Evolutionary conservation across 495 filamentous ascomycete genomes (phyloP).

Genomic region (Thozetella sp.): DNA sequence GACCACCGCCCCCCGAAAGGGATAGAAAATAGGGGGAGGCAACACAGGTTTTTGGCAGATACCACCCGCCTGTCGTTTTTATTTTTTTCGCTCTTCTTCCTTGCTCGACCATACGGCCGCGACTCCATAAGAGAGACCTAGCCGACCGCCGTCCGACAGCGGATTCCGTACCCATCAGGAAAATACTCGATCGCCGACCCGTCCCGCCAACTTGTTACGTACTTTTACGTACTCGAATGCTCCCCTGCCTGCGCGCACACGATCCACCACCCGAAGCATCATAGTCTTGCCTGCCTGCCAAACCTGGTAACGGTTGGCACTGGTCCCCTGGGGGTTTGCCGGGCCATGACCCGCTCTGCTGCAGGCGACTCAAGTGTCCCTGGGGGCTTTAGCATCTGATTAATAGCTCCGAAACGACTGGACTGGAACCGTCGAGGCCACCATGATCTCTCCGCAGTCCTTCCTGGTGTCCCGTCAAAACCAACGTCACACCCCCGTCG

Average conservation of each 20-base stretch:
- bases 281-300: conserved; percentile 9
- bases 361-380: conserved; percentile 13
- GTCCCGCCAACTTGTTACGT: conserved; percentile 16
- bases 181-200: neutral
- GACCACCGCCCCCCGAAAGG: neutral
- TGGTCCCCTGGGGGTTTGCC: conserved; percentile 13
- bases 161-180: neutral
- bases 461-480: conserved; percentile 26
- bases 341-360: conserved; percentile 18
- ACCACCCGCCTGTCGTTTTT: neutral
- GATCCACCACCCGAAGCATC: conserved; percentile 3
- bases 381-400: conserved; percentile 3
- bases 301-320: conserved; percentile 4
- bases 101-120: neutral
- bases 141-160: too few species aligned
- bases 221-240: conserved; percentile 28
- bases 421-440: conserved; percentile 12
- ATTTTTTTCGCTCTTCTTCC: too few species aligned
- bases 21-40: neutral
- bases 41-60: neutral
- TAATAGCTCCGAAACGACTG: conserved; percentile 13
- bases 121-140: too few species aligned
- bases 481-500: conserved; percentile 7
- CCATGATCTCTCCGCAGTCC: conserved; percentile 40
- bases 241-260: conserved; percentile 17